Base-by-base conservation (phyloP, 106 monocot genomes). In the Narthecium ossifragum region DNA sequence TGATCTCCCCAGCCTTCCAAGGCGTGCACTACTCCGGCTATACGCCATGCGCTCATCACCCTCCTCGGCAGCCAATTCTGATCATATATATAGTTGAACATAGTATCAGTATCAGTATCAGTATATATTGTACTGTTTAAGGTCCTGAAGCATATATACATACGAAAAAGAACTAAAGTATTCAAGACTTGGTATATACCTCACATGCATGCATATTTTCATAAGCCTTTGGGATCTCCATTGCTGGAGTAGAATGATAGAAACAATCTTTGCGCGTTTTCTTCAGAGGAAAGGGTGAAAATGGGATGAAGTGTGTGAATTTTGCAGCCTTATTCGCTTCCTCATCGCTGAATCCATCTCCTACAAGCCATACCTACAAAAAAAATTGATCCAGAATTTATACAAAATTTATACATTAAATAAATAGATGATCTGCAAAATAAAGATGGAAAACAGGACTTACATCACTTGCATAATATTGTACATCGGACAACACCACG, bases 1-100 rank as follows among this genome's bases (percentile, higher is more conserved):
- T 82, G 70, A 6, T 11, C 46, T 2, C 58, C 46, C 84, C 80
- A 84, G 43, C 48, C 81, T 63, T 93, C 92, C 30, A 88, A 29
- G 0, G 81, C 88, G 31, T 88, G 92, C 21, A 93, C 68, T 26
- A 93, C 79, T 37, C 92, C 92, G 3, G 85, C 92, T 15, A 75
- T 63, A 6, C 79, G 69, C 85, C 92, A 93, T 17, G 84, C 81
- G 29, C 92, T 93, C 81, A 93, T 88, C 61, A 82, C 79, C 65
- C 73, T 84, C 58, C 92, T 92, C 8, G 92, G 92, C 50, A 92
- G 50, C 92, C 88, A 93, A 45, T 93, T 88, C 88, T 93, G 66
- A 11, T 39, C 12, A 17, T 43, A 17, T 43, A 17, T 43, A 13
- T 17, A n/a, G n/a, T n/a, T n/a, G n/a, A n/a, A n/a, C n/a, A n/a